Base-by-base conservation (phyloP, 2,329 filamentous ascomycete species). In the Fragosphaeria purpurea region DNA sequence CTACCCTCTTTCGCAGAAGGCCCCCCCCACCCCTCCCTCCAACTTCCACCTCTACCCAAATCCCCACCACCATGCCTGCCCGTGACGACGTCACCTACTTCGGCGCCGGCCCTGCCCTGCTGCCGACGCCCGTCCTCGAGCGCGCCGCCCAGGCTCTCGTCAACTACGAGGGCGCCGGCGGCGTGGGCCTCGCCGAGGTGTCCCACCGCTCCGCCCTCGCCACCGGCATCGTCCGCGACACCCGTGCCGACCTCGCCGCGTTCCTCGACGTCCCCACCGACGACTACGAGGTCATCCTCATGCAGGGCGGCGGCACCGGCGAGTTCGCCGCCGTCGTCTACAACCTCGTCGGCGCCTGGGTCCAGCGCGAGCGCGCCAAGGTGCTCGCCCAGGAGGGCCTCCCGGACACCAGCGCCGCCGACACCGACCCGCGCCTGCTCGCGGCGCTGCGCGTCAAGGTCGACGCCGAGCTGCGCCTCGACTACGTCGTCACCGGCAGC, bases 401-500 rank as follows among this genome's bases (percentile, higher is more conserved):
- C 46, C 66, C 75, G 60, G 72, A 82, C 53, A 66, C 82, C 8
- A 71, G 72, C 13, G 67, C 56, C 11, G 65, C 62, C 39, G 52
- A 52, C 41, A 46, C 48, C 40, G 46, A 51, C 34, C 48, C 51
- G 11, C 49, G 42, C 44, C 55, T 57, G 37, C 75, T 51, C 11
- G 41, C 33, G 5, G 52, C 46, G 2, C 70, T 86, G 54, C 47
- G 46, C n/a, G 74, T 76, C 54, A 78, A 80, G 48, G 76, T 90
- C 6, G 75, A 83, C 47, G 71, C 79, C 50, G 79, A 91, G 53
- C 71, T 96, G 58, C 86, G 84, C 70, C 65, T 94, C 42, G 91
- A 97, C 68, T 97, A 96, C 68, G 69, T 96, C 44, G 80, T 96
- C 49, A 96, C 91, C 4, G 91, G 91, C 49, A 82, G 84, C 49